A percentile compares a stretch with the other conserved stretches of the same genome.
Conservation (phyloP, 2,329 filamentous ascomycete species). For the Calonectria fujianensis region DNA sequence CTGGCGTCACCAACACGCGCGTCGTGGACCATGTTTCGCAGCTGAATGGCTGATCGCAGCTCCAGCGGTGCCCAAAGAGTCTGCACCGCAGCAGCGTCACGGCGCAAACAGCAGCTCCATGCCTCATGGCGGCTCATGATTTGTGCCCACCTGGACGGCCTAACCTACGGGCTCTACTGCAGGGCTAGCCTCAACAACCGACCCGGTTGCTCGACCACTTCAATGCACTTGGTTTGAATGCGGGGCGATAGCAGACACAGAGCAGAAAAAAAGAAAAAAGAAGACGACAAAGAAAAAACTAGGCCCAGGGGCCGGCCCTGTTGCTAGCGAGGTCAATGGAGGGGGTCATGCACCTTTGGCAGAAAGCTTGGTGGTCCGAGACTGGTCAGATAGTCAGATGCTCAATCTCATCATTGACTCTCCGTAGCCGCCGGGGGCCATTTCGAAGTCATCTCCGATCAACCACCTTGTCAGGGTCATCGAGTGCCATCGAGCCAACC, state of each 20-base stretch:
- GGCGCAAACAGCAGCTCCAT: slow-evolving; percentile 18
- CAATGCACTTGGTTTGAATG: slow-evolving; percentile 25
- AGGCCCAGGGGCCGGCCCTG: slow-evolving; percentile 36
- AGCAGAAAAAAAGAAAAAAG: slow-evolving; percentile 11
- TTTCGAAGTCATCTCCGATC: slow-evolving; percentile 28
- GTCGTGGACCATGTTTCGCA: slow-evolving; percentile 50
- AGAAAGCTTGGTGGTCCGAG: slow-evolving; percentile 15
- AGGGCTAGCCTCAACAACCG: slow-evolving; percentile 34
- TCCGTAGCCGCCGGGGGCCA: slow-evolving; percentile 33
- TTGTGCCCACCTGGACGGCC: slow-evolving; percentile 32
- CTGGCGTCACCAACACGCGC: slow-evolving; percentile 48
- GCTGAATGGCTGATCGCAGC: slow-evolving; percentile 47
- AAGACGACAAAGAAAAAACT: slow-evolving; percentile 18
- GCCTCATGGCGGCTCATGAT: slow-evolving; percentile 20
- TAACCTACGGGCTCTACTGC: slow-evolving; percentile 38
- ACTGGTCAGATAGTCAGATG: slow-evolving; percentile 27
- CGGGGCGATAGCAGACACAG: slow-evolving; percentile 34
- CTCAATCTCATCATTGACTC: background rate
- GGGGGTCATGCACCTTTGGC: slow-evolving; percentile 28
- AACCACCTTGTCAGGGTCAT: slow-evolving; percentile 18
- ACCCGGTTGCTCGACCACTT: slow-evolving; percentile 23
- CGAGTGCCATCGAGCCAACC: slow-evolving; percentile 33
- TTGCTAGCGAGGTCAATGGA: slow-evolving; percentile 20
- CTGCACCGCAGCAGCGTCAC: slow-evolving; percentile 29
- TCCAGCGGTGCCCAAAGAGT: slow-evolving; percentile 45